Conservation (phyloP, 192 early-diverging fungal genomes). For the Helicostylum pulchrum region DNA sequence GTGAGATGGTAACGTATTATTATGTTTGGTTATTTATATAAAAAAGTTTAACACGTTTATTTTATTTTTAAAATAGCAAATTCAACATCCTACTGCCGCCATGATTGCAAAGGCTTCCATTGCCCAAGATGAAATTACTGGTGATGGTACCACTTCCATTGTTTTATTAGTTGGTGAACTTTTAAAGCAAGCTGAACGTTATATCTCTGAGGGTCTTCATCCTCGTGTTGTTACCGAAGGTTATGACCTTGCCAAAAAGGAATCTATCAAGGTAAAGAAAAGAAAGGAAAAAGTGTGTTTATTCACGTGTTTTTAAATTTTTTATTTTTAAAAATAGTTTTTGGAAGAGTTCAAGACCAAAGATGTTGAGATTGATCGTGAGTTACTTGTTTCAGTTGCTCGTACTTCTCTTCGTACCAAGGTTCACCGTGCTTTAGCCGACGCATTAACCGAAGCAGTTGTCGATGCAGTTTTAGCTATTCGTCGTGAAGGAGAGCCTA, state of each 20-base stretch:
- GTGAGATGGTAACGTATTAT: slow-evolving; percentile 81
- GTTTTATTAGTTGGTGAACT: slow-evolving; percentile 96
- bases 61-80: slow-evolving; percentile 68
- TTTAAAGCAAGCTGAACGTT: slow-evolving; percentile 91
- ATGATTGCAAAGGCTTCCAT: slow-evolving; percentile 99
- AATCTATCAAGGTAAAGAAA: slow-evolving; percentile 91
- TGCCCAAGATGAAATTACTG: slow-evolving; percentile 98
- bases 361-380: slow-evolving; percentile 76
- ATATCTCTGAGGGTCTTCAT: slow-evolving; percentile 95
- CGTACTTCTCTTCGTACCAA: slow-evolving; percentile 96
- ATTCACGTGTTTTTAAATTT: background rate
- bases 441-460: slow-evolving; percentile 90
- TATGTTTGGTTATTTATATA: background rate
- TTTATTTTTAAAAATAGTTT: slow-evolving; percentile 51
- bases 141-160: slow-evolving; percentile 97
- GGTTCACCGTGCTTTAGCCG: slow-evolving; percentile 86
- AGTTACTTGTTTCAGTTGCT: slow-evolving; percentile 83
- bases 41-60: background rate
- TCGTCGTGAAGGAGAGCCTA: slow-evolving; percentile 73
- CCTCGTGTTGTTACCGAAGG: slow-evolving; percentile 95
- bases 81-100: slow-evolving; percentile 98
- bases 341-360: slow-evolving; percentile 82
- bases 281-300: slow-evolving; percentile 63
- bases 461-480: slow-evolving; percentile 96
- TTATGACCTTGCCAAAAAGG: slow-evolving; percentile 95